Conservation (phyloP, 139 green algal genomes). For the Deuterostichococcus epilithicus region DNA sequence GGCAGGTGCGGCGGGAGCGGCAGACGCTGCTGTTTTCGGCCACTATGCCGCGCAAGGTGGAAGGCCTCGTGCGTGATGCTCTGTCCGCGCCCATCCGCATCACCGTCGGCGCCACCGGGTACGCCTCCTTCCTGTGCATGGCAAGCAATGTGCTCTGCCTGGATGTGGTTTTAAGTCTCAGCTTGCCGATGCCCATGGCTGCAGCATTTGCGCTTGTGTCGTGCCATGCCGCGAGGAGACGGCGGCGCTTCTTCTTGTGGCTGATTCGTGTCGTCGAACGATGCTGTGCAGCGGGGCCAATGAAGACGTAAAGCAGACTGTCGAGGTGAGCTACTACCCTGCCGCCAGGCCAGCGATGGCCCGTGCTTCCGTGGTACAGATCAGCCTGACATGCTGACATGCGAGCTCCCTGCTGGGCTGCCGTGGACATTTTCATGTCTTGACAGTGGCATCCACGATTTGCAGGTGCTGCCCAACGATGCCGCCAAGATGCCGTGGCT, state of each 20-base stretch:
- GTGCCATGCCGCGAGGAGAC: neutral
- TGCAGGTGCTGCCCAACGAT: slow-evolving; percentile 62
- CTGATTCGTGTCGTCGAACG: neutral
- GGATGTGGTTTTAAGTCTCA: neutral
- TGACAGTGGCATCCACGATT: no score
- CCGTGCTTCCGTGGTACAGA: no score
- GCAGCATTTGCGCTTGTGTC: neutral
- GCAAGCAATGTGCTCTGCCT: neutral
- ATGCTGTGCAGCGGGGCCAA: neutral
- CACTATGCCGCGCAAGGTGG: slow-evolving; percentile 84
- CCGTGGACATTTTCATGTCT: no score
- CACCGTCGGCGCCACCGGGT: slow-evolving; percentile 33
- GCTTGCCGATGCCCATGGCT: no score
- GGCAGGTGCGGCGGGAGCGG: slow-evolving; percentile 80
- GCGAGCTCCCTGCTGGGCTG: no score
- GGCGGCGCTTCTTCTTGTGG: no score
- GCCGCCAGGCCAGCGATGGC: no score
- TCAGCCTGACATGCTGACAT: no score
- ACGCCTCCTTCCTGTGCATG: no score
- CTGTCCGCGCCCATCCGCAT: slow-evolving; percentile 76
- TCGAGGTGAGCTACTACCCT: neutral
- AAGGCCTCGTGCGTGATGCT: slow-evolving; percentile 70
- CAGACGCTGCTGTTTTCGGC: slow-evolving; percentile 92
- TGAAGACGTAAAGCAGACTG: neutral
- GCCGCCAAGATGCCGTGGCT: slow-evolving; percentile 77